phyloP scores from a whole-genome alignment of 2,329 filamentous ascomycete genomes.

The Canariomyces notabilis region DNA sequence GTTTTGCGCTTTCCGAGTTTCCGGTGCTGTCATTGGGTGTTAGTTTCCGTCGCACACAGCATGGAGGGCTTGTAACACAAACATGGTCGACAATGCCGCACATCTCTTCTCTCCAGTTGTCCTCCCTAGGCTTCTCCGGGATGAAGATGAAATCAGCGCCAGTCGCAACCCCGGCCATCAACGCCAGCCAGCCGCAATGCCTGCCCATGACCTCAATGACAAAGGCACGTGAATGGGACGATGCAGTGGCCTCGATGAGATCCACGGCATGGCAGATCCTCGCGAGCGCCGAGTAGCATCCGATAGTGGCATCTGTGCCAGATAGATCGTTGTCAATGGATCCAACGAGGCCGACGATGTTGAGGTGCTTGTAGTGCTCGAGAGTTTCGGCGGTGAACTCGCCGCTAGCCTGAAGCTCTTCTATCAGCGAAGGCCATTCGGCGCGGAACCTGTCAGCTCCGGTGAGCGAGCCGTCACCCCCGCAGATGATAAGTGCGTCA shows the following conservation, averaged over 20 bases:
- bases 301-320: conserved; percentile 94
- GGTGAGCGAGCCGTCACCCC: conserved; percentile 92
- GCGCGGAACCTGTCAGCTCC: conserved; percentile 88
- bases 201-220: conserved; percentile 98
- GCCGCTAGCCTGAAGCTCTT: conserved; percentile 73
- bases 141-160: conserved; percentile 97
- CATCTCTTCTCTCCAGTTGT: conserved; percentile 90
- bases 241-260: conserved; percentile 91
- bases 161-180: conserved; percentile 93
- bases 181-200: conserved; percentile 94
- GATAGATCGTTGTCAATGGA: conserved; percentile 99
- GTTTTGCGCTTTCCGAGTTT: conserved; percentile 90
- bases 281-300: conserved; percentile 87
- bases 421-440: conserved; percentile 84
- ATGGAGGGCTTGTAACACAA: conserved; percentile 1
- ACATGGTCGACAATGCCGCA: conserved; percentile 69
- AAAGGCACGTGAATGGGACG: conserved; percentile 91
- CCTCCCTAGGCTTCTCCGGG: conserved; percentile 82
- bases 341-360: conserved; percentile 93
- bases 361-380: conserved; percentile 75
- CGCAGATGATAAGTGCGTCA: conserved; percentile 92
- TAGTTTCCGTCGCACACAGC: background rate
- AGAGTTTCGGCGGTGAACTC: conserved; percentile 68
- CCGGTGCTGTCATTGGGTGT: conserved; percentile 59
- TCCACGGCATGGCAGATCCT: conserved; percentile 95